Evolutionary conservation across 2,329 filamentous ascomycete genomes (phyloP).

Genomic region (Cyphellophora attinorum): DNA sequence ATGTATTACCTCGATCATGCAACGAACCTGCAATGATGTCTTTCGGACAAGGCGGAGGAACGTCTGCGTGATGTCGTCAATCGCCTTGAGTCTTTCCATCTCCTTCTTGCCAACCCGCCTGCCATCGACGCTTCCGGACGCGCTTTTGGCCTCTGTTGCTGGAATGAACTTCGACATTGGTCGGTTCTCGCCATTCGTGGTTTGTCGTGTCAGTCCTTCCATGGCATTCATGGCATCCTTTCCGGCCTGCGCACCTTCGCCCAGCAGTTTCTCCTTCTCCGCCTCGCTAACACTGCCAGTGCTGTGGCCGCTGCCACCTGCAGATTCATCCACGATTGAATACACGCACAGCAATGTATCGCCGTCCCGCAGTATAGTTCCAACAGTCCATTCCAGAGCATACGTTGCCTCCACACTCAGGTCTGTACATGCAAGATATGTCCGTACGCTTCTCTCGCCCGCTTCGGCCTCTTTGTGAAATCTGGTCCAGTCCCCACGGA

Average conservation of each 20-base stretch:
- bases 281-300: constrained; percentile 30
- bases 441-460: constrained; percentile 67
- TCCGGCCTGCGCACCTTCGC: constrained; percentile 65
- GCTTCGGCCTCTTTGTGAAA: constrained; percentile 64
- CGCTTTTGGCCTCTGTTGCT: constrained; percentile 29
- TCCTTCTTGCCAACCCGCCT: constrained; percentile 54
- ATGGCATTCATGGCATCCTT: constrained; percentile 66
- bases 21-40: constrained; percentile 82
- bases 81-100: constrained; percentile 68
- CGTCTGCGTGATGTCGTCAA: constrained; percentile 74
- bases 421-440: constrained; percentile 93
- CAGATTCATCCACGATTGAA: constrained; percentile 76
- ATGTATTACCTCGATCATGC: constrained; percentile 92
- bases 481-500: constrained; percentile 69
- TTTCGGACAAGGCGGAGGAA: constrained; percentile 81
- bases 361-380: constrained; percentile 84
- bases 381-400: constrained; percentile 94
- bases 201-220: constrained; percentile 48
- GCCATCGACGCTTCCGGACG: constrained; percentile 35
- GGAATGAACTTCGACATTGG: constrained; percentile 19
- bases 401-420: constrained; percentile 90
- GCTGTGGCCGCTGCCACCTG: constrained; percentile 16
- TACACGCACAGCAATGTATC: constrained; percentile 91
- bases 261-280: constrained; percentile 25
- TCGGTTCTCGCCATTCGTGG: constrained; percentile 23